phyloP scores from a whole-genome alignment of 345 rosid species.

The Cardiospermum halicacabum region DNA sequence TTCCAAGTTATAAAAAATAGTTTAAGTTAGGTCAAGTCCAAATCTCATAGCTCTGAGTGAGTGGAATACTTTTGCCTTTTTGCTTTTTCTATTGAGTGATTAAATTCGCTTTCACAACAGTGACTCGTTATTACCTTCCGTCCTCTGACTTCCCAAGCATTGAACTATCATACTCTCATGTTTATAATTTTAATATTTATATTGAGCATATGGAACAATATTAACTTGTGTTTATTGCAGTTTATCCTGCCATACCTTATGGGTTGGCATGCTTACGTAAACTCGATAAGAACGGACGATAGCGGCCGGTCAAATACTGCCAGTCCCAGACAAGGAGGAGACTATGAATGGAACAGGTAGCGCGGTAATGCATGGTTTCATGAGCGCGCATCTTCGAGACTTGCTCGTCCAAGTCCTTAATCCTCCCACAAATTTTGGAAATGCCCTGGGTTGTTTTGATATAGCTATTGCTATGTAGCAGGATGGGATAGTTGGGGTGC shows the following conservation, averaged over 20 bases:
- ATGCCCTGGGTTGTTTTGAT: background rate
- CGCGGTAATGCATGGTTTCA: background rate
- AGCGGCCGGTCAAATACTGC: slow-evolving; percentile 36
- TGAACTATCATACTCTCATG: background rate
- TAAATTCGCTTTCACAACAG: background rate
- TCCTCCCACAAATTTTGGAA: slow-evolving; percentile 6
- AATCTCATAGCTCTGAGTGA: background rate
- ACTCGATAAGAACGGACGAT: slow-evolving; percentile 52
- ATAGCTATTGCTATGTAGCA: background rate
- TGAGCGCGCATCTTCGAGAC: too few relatives aligned
- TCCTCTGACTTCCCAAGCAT: background rate
- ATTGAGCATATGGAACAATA: background rate
- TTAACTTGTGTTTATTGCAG: slow-evolving; percentile 33
- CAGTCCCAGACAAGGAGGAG: slow-evolving; percentile 62
- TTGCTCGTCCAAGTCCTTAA: slow-evolving; percentile 5
- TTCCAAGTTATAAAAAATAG: background rate
- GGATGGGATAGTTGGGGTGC: slow-evolving; percentile 1
- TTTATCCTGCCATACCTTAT: slow-evolving; percentile 70
- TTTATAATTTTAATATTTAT: background rate
- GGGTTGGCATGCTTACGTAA: slow-evolving; percentile 80
- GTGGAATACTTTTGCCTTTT: background rate
- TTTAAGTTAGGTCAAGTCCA: background rate
- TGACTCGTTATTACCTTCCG: background rate
- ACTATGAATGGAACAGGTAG: slow-evolving; percentile 76
- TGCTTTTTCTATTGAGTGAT: background rate